Evolutionary conservation across 192 early-diverging fungal species (phyloP).

Genomic region (Coemansia sp.): DNA sequence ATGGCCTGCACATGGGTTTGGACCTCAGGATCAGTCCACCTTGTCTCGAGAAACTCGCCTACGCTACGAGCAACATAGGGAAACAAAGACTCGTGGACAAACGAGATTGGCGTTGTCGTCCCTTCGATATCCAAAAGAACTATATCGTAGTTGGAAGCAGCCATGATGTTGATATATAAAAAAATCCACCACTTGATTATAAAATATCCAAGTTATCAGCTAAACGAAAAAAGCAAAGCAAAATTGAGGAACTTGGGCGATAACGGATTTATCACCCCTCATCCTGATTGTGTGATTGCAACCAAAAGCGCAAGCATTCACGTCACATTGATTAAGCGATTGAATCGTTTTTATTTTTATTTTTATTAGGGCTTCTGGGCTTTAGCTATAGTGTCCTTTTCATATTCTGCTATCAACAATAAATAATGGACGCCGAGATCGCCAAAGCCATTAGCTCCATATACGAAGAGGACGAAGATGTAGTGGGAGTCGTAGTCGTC

Average conservation of each 20-base stretch:
- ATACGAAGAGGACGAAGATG: conserved; percentile 29
- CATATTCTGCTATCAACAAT: background rate
- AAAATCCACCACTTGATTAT: background rate
- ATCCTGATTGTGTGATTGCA: background rate
- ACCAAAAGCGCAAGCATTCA: background rate
- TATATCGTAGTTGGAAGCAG: conserved; percentile 19
- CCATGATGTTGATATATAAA: background rate
- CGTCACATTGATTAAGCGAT: background rate
- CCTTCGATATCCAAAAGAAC: conserved; percentile 90
- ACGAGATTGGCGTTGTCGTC: conserved; percentile 94
- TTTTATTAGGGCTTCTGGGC: background rate
- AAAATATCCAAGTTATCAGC: background rate
- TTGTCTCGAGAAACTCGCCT: conserved; percentile 62
- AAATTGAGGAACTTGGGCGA: background rate
- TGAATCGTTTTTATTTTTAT: background rate
- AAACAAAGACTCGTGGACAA: conserved; percentile 93
- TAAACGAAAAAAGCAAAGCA: background rate
- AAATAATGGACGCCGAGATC: conserved; percentile 38
- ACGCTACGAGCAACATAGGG: conserved; percentile 75
- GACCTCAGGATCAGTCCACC: conserved; percentile 54
- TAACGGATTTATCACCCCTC: background rate
- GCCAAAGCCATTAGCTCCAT: conserved; percentile 27
- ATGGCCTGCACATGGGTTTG: conserved; percentile 56
- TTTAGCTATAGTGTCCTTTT: background rate
- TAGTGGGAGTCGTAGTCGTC: conserved; percentile 33